phyloP scores from a whole-genome alignment of 495 filamentous ascomycete species.

The Parathielavia appendiculata region DNA sequence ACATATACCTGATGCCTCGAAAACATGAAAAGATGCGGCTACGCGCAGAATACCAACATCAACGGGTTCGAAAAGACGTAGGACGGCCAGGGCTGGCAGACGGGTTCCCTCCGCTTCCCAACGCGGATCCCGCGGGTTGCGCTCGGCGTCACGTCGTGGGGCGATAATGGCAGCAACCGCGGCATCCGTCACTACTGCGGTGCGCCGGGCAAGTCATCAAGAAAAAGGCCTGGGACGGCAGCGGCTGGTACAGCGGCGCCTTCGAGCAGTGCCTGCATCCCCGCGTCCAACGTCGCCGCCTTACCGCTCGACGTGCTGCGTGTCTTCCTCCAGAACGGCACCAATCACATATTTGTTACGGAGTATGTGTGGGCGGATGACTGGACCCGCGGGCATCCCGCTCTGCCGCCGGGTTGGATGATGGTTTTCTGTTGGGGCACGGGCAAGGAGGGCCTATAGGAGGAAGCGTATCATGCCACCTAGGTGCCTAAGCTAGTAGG shows the following conservation, averaged over 20 bases:
- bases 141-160: constrained; percentile 11
- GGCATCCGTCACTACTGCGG: constrained; percentile 8
- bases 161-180: background rate
- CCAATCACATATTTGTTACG: background rate
- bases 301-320: background rate
- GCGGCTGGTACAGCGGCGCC: constrained; percentile 7
- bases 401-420: too few relatives aligned
- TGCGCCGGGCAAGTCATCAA: constrained; percentile 4
- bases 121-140: constrained; percentile 2
- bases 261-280: background rate
- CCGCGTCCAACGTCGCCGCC: constrained; percentile 6
- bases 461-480: too few relatives aligned
- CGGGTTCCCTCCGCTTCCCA: constrained; percentile 2
- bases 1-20: background rate
- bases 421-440: too few relatives aligned
- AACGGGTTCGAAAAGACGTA: background rate
- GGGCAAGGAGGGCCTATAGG: too few relatives aligned
- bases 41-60: constrained; percentile 1
- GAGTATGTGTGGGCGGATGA: background rate
- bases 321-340: constrained; percentile 10
- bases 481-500: too few relatives aligned
- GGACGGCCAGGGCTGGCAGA: constrained; percentile 10
- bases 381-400: background rate
- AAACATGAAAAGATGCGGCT: background rate
- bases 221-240: constrained; percentile 2